Conservation (phyloP, 2,329 filamentous ascomycete genomes). For the Colletotrichum destructivum region DNA sequence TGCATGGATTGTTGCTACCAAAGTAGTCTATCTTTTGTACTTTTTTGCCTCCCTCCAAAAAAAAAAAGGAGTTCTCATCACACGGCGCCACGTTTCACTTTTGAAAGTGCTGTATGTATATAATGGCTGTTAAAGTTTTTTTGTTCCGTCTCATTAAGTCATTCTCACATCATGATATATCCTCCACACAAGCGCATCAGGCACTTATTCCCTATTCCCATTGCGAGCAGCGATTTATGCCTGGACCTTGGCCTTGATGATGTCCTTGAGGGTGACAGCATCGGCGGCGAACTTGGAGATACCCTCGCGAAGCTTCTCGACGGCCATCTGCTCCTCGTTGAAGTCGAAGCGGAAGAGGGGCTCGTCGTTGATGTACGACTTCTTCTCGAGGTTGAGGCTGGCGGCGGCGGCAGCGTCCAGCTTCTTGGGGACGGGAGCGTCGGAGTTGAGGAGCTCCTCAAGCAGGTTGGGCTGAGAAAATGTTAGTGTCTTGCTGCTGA, state of each 20-base stretch:
- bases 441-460: slow-evolving; percentile 92
- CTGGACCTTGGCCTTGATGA: slow-evolving; percentile 87
- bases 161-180: slow-evolving; percentile 42
- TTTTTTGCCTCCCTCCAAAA: slow-evolving; percentile 8
- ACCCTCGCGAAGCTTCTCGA: slow-evolving; percentile 99
- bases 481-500: slow-evolving; percentile 6
- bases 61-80: not conserved
- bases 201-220: slow-evolving; percentile 2
- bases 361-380: slow-evolving; percentile 92
- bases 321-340: slow-evolving; percentile 99
- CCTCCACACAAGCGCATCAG: slow-evolving; percentile 21
- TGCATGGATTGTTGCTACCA: slow-evolving; percentile 4
- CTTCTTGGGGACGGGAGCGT: slow-evolving; percentile 89
- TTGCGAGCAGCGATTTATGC: slow-evolving; percentile 52
- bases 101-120: slow-evolving; percentile 16
- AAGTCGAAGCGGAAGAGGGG: slow-evolving; percentile 96
- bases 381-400: slow-evolving; percentile 85
- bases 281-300: slow-evolving; percentile 99
- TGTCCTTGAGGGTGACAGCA: slow-evolving; percentile 92
- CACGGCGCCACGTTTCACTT: slow-evolving; percentile 21
- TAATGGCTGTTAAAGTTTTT: not conserved
- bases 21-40: slow-evolving; percentile 8
- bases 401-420: slow-evolving; percentile 79
- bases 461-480: slow-evolving; percentile 83
- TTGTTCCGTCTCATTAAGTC: slow-evolving; percentile 41